These are phyloP conservation scores for Suillus subluteus DNA, from an alignment of 768 basidiomycete genomes.

Conservation along the genomic window DNA sequence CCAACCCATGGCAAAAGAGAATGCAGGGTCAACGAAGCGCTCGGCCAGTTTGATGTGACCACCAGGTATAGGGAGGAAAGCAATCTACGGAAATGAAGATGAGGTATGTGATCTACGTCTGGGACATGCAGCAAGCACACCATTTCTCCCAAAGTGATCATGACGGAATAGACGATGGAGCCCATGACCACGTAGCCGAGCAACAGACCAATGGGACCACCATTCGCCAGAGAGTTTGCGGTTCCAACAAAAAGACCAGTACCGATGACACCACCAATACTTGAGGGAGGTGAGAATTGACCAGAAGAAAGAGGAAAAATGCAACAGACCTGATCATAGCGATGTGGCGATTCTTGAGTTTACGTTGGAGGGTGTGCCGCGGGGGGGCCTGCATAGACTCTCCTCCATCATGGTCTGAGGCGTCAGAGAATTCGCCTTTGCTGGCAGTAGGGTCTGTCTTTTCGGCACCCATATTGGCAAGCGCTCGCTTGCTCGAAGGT, in stretches of 20 bases:
- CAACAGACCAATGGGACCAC: constrained; percentile 75
- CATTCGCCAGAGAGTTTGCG: constrained; percentile 48
- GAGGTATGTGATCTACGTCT: constrained; percentile 31
- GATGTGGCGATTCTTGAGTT: constrained; percentile 77
- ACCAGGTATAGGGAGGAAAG: constrained; percentile 78
- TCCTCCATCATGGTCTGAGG: constrained; percentile 28
- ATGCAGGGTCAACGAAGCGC: constrained; percentile 78
- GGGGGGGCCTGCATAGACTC: constrained; percentile 16
- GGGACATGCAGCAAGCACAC: constrained; percentile 67
- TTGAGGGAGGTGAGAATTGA: constrained; percentile 24
- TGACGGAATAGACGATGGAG: constrained; percentile 69
- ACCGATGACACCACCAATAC: constrained; percentile 62
- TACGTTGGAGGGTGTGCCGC: constrained; percentile 46
- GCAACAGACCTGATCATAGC: constrained; percentile 73
- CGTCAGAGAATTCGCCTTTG: constrained; percentile 16
- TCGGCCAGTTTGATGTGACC: constrained; percentile 82
- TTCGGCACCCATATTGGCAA: constrained; percentile 21
- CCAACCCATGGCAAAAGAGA: constrained; percentile 61
- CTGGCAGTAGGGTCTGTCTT: constrained; percentile 18
- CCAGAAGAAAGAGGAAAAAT: background rate
- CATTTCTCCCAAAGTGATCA: constrained; percentile 72
- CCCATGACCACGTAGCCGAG: constrained; percentile 73
- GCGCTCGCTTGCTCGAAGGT: background rate
- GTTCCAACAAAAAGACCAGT: constrained; percentile 76
- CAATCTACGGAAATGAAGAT: constrained; percentile 64